Conservation (phyloP, 1,284 basidiomycete genomes). For the Sporisorium scitamineum region DNA sequence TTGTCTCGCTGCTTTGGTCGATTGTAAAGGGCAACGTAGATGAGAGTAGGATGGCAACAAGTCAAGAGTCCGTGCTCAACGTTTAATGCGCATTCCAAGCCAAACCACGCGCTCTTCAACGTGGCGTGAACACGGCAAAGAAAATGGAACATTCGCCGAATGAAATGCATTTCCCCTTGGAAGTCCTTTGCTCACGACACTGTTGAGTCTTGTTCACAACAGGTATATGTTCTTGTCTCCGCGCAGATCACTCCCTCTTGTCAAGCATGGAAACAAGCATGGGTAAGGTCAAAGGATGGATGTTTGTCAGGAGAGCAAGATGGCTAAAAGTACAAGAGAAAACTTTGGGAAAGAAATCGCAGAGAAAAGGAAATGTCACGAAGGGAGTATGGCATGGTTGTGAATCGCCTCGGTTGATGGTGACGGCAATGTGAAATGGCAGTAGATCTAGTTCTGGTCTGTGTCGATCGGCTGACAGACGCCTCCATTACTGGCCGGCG, state of each 20-base stretch:
- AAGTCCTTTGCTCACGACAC: not conserved
- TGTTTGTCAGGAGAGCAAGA: not conserved
- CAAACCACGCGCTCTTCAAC: not conserved
- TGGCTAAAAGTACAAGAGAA: constrained; percentile 24
- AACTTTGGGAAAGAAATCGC: not conserved
- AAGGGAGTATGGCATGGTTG: not conserved
- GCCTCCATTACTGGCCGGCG: not conserved
- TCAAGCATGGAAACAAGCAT: not conserved
- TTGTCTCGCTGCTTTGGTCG: not conserved
- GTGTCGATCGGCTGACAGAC: not conserved
- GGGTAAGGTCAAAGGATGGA: not conserved
- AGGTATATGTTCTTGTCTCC: not conserved
- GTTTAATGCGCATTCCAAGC: not conserved
- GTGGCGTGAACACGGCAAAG: no score
- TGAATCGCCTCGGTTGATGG: not conserved
- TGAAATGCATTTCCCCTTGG: not conserved
- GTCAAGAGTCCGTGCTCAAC: not conserved
- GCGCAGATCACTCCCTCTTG: not conserved
- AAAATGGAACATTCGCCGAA: not conserved
- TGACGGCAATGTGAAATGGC: not conserved
- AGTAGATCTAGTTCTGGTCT: not conserved
- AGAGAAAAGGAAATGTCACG: not conserved
- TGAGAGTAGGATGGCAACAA: not conserved
- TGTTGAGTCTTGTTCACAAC: not conserved
- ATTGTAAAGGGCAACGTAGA: not conserved